Evolutionary conservation across 1,284 basidiomycete genomes (phyloP).

Genomic region (Fistulina hepatica): DNA sequence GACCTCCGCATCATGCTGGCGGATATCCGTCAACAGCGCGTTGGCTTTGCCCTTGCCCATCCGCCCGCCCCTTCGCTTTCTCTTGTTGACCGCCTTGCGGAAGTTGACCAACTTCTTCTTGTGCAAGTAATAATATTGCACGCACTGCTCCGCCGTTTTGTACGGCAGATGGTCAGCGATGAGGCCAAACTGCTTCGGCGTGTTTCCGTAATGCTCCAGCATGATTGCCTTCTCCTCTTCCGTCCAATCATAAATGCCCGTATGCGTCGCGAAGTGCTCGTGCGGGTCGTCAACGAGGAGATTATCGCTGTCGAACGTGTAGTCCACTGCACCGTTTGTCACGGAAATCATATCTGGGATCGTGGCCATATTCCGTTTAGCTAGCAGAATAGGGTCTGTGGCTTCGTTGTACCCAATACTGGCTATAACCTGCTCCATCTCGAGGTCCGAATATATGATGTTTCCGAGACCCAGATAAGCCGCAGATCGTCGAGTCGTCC

Average conservation of each 20-base stretch:
- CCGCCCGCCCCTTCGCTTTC: conserved; percentile 48
- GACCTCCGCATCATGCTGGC: conserved; percentile 64
- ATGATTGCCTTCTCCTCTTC: conserved; percentile 77
- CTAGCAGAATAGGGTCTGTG: conserved; percentile 83
- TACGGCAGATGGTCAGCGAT: conserved; percentile 76
- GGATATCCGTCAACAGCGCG: conserved; percentile 68
- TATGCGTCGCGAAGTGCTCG: conserved; percentile 67
- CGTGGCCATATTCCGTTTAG: conserved; percentile 76
- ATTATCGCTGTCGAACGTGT: conserved; percentile 77
- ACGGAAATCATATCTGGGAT: conserved; percentile 90
- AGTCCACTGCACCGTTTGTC: conserved; percentile 47
- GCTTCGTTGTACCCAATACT: conserved; percentile 87
- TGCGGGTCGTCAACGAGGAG: conserved; percentile 70
- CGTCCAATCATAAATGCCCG: conserved; percentile 76
- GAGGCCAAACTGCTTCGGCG: conserved; percentile 89
- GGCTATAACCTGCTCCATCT: conserved; percentile 95
- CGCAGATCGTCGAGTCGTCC: conserved; percentile 66
- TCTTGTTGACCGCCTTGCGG: conserved; percentile 58
- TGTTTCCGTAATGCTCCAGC: conserved; percentile 70
- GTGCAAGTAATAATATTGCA: conserved; percentile 90
- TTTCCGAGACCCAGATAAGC: conserved; percentile 76
- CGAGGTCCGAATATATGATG: conserved; percentile 87
- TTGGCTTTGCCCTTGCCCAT: conserved; percentile 66
- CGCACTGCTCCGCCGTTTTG: conserved; percentile 86
- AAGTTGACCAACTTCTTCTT: conserved; percentile 86